These are phyloP conservation scores for Starmerella ratchasimensis DNA, from an alignment of 805 yeast genomes.

Conservation along the genomic window DNA sequence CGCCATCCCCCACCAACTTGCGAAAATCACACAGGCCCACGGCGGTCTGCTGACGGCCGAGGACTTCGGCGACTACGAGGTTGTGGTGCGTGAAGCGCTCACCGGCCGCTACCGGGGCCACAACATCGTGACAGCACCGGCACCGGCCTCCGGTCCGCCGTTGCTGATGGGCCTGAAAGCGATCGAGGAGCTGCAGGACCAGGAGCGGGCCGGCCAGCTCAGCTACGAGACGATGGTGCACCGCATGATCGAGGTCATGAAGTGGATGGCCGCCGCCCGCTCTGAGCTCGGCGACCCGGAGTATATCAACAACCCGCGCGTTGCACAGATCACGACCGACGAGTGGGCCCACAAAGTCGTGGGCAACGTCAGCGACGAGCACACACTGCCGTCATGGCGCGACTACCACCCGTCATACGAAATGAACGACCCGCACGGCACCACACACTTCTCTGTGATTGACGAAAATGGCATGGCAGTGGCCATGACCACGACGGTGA, in stretches of 20 bases:
- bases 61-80: conserved; percentile 58
- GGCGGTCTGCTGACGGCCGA: conserved; percentile 55
- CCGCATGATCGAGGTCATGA: conserved; percentile 70
- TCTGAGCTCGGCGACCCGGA: conserved; percentile 68
- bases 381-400: conserved; percentile 48
- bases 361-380: conserved; percentile 38
- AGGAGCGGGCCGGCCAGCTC: conserved; percentile 16
- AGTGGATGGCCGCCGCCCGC: conserved; percentile 82
- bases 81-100: conserved; percentile 34
- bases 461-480: conserved; percentile 69
- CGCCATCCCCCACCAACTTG: conserved; percentile 51
- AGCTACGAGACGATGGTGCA: conserved; percentile 44
- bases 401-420: conserved; percentile 71
- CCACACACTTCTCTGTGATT: conserved; percentile 72
- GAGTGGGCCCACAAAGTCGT: conserved; percentile 47
- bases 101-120: conserved; percentile 31
- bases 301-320: conserved; percentile 25
- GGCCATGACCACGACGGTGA: conserved; percentile 77
- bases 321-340: conserved; percentile 33
- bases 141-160: conserved; percentile 78
- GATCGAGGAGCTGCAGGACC: conserved; percentile 34
- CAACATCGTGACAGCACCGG: conserved; percentile 45
- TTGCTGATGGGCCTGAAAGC: conserved; percentile 60
- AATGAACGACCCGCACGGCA: conserved; percentile 72
- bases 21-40: conserved; percentile 33